phyloP scores from a whole-genome alignment of 2,329 filamentous ascomycete genomes.

The Stachybotrys chartarum region DNA sequence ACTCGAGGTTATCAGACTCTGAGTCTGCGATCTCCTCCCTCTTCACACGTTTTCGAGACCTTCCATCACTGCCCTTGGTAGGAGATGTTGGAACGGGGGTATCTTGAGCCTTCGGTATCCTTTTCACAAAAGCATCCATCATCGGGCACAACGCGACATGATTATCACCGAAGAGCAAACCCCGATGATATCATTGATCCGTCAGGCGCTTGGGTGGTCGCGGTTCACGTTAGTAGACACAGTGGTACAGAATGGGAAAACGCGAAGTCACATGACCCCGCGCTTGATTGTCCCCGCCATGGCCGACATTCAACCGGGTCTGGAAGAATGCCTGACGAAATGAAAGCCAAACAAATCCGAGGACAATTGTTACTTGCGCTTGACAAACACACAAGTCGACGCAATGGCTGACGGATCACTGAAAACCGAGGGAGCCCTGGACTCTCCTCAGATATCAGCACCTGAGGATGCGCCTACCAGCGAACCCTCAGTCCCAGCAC shows the following conservation, averaged over 20 bases:
- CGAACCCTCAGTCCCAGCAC: constrained; percentile 1
- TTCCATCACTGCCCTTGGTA: constrained; percentile 7
- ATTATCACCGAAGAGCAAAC: not conserved
- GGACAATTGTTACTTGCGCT: not conserved
- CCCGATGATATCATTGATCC: no score
- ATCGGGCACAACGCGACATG: not conserved
- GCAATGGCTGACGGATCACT: constrained; percentile 22
- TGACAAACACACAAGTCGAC: not conserved
- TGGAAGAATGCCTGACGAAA: not conserved
- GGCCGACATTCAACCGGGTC: constrained; percentile 15
- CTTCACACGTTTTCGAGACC: constrained; percentile 24
- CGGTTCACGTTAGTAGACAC: not conserved
- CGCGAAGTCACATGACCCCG: constrained; percentile 33
- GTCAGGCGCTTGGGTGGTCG: not conserved
- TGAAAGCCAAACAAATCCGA: not conserved
- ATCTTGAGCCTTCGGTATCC: constrained; percentile 13
- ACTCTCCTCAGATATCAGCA: constrained; percentile 11
- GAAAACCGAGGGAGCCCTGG: constrained; percentile 11
- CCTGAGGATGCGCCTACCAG: constrained; percentile 10
- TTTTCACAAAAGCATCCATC: constrained; percentile 32
- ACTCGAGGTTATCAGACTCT: constrained; percentile 5
- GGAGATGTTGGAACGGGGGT: constrained; percentile 2
- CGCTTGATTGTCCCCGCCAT: not conserved
- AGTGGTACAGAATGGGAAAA: constrained; percentile 7
- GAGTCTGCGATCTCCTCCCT: constrained; percentile 11